Base-by-base conservation (phyloP, 331 rosid genomes). In the Ulmus americana region DNA sequence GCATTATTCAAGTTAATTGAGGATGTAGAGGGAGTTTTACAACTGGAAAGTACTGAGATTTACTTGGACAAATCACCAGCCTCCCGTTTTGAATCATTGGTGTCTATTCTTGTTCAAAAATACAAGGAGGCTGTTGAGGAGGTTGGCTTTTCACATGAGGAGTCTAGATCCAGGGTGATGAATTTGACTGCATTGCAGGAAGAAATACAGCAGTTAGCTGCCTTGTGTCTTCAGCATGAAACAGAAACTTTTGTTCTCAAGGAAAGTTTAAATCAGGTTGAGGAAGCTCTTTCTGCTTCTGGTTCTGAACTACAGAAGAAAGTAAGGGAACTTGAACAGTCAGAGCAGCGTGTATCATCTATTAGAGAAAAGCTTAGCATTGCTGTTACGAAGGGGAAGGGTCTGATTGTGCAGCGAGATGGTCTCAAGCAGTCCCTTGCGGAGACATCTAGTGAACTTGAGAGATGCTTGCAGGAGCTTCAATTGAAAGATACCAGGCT, bases 371-470 rank as follows among this genome's bases (percentile, higher is more conserved):
- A 90, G 82, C 97, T 94, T 68, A 62, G 96, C 81, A 90, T 94
- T 67, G 99, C 99, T 73, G 99, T 90, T 70, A 70, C 96, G 71
- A 94, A 90, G 84, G 99, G 99, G 41, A 94, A 94, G 78, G 95
- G 96, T 63, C 81, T 94, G 84, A 73, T 92, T 55, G 95, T 92
- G 57, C 97, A 89, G 80, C 85, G 98, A 40, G 98, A 92, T 76
- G 77, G 85, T 80, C 95, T 86, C 65, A 90, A 85, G 78, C 95
- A 90, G 69, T 80, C 90, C 41, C 78, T 94, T 68, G 72, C 85
- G 5, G 95, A 94, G 81, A 83, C 81, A 64, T 87, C 98, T 78
- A 70, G 76, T 73, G 91, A 94, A 72, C 73, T 87, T 72, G 95
- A 94, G 76, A 82, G 85, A 81, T 89, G 86, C 83, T 77, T 80